Conservation (phyloP, 2,329 filamentous ascomycete species). For the Aschersonia sp. region DNA sequence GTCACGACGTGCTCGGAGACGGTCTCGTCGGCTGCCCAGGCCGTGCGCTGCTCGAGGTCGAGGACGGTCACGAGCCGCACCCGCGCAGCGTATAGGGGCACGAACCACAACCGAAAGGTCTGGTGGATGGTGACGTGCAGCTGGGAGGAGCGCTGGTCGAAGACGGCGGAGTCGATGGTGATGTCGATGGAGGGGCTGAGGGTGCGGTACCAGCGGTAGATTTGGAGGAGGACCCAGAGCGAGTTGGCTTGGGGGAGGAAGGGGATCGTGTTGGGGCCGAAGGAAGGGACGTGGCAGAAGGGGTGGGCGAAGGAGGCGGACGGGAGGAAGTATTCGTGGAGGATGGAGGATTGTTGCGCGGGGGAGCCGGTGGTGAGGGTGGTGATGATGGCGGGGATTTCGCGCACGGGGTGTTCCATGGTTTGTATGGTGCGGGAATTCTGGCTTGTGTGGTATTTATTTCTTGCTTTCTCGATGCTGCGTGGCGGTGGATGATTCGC, state of each 20-base stretch:
- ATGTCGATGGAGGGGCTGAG: constrained; percentile 61
- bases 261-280: constrained; percentile 26
- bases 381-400: constrained; percentile 54
- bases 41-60: constrained; percentile 34
- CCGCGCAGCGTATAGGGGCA: constrained; percentile 59
- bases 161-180: constrained; percentile 49
- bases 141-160: constrained; percentile 48
- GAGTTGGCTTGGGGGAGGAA: constrained; percentile 37
- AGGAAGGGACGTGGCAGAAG: constrained; percentile 54
- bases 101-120: constrained; percentile 60
- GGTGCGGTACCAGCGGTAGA: constrained; percentile 78
- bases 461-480: neutral
- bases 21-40: constrained; percentile 9
- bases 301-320: constrained; percentile 66
- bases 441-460: neutral
- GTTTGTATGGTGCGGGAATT: neutral
- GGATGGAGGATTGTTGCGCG: constrained; percentile 45
- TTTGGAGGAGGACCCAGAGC: constrained; percentile 48
- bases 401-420: constrained; percentile 17
- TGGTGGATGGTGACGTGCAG: constrained; percentile 66
- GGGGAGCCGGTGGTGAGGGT: constrained; percentile 54
- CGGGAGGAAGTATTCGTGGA: constrained; percentile 60
- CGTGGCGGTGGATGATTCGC: neutral
- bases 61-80: constrained; percentile 58
- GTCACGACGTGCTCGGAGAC: constrained; percentile 1